Base-by-base conservation (phyloP, 352 stramenopile genomes). In the Pythium aquatile region DNA sequence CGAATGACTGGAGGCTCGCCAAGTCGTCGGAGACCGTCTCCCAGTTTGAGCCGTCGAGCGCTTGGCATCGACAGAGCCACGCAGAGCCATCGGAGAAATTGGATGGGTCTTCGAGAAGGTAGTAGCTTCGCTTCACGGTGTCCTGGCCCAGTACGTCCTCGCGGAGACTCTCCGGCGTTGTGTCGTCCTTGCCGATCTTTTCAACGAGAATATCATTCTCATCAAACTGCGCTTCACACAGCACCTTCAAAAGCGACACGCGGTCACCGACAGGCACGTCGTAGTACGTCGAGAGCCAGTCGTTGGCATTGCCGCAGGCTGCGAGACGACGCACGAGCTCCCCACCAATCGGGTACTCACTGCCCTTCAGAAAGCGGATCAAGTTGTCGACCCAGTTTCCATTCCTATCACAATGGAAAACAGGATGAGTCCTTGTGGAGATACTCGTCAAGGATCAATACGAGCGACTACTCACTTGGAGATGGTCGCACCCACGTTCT, bases 141-240 rank as follows among this genome's bases (percentile, higher is more conserved):
- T 91, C 83, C 0, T 48, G 53, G 0, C 83, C 83, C 1, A 85
- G 56, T 6, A 72, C 65, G 24, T 83, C 72, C 57, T 90, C 83
- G 29, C 80, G 72, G 48, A 88, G 75, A 1, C 69, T 73, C 17
- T 88, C 74, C 16, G 62, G 54, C 2, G 62, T 26, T 9, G 69
- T 76, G 39, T 83, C 80, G 40, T 85, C 72, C 40, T 63, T 17
- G 30, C 77, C 82, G 55, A 91, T 79, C 46, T 76, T 72, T 62
- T 88, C 72, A 20, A 87, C 58, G 7, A 90, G 72, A 33, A 63
- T 40, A 39, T 86, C 76, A 56, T 90, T 91, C 58, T 77, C 72
- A 56, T 90, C 80, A 35, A 88, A 90, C 46, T 90, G 80, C 29
- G 73, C 65, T 57, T 91, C 80, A 30, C 80, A 91, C 16, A 90